Evolutionary conservation across 2,329 filamentous ascomycete genomes (phyloP), one percentile per base, ranked within the genome.

Genomic region (Colletotrichum eremochloae): DNA sequence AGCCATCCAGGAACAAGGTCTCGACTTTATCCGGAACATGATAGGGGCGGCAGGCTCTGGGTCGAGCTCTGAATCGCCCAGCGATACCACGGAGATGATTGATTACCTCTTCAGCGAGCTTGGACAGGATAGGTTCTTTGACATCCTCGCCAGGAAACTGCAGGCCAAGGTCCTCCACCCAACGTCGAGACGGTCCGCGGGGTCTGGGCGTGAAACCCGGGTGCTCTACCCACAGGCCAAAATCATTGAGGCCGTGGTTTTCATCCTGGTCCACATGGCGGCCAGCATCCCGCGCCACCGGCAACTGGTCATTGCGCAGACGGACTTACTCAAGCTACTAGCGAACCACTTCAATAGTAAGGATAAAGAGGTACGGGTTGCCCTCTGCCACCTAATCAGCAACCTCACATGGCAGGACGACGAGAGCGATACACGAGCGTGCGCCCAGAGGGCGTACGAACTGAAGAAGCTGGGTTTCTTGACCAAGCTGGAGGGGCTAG

Each of bases 11-110:
- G 94, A 97, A 79, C 95, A 98, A 81, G 94, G 92, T 0, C 88
- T 98, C 24, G 93, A 97, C 76, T 92, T 98, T 76, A 90, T 99
- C 74, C 90, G 96, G 67, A 99, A 99, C 81, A 86, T 98, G 42
- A 93, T 98, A 75, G 93, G 92, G 69, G 90, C 91, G 62, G 80
- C 82, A 9, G 80, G 81, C 18, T 72, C 84, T 81, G 76, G 89
- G 81, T 75, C 86, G 82, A 75, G 85, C 80, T 73, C 90, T 84
- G 82, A 88, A 20, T 81, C 82, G 18, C 80, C 84, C 8, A 80
- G 81, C 63, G 88, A 88, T 71, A 89, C 87, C 38, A 85, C 88
- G 3, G 88, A 91, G 67, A 96, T 98, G 90, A 94, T 98, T 73
- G 95, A 97, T 78, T 91, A 93, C 77, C 82, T 98, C 31, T 92